Conservation (phyloP, 768 basidiomycete species). For the Clathrus columnatus region DNA sequence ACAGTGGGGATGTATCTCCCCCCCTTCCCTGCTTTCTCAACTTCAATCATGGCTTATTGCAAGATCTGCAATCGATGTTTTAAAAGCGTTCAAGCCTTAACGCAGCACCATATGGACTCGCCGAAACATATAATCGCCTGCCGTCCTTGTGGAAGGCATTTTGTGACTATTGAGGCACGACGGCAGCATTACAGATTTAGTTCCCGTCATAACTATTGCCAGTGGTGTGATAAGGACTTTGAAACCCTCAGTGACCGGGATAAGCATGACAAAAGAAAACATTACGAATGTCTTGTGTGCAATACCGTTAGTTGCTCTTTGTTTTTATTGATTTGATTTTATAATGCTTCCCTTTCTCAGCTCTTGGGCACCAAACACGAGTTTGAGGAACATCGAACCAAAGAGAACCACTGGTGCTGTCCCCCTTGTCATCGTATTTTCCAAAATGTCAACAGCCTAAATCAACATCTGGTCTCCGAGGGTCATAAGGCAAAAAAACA, state of each 20-base stretch:
- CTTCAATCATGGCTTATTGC: conserved; percentile 34
- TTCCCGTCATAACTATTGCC: conserved; percentile 43
- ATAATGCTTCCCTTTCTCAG: conserved; percentile 39
- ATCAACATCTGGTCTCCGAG: conserved; percentile 45
- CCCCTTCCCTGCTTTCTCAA: no score
- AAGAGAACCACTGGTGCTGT: conserved; percentile 33
- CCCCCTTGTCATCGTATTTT: conserved; percentile 36
- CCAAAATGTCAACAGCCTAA: conserved; percentile 29
- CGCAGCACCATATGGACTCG: conserved; percentile 30
- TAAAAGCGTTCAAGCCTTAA: conserved; percentile 18
- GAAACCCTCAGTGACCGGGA: conserved; percentile 12
- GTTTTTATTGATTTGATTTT: no score
- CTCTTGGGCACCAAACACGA: no score
- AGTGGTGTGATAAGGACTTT: conserved; percentile 41
- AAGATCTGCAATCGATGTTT: conserved; percentile 33
- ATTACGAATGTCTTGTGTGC: conserved; percentile 15
- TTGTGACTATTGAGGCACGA: conserved; percentile 28
- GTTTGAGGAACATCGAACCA: background rate
- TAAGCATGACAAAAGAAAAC: conserved; percentile 20
- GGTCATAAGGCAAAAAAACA: conserved; percentile 35
- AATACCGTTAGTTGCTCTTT: background rate
- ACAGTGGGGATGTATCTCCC: no score
- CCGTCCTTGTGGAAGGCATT: conserved; percentile 37
- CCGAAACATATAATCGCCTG: conserved; percentile 39
- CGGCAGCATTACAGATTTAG: conserved; percentile 47